Evolutionary conservation across 1,284 basidiomycete genomes (phyloP), one percentile per base, ranked within the genome.

Genomic region (Wallemia mellicola): DNA sequence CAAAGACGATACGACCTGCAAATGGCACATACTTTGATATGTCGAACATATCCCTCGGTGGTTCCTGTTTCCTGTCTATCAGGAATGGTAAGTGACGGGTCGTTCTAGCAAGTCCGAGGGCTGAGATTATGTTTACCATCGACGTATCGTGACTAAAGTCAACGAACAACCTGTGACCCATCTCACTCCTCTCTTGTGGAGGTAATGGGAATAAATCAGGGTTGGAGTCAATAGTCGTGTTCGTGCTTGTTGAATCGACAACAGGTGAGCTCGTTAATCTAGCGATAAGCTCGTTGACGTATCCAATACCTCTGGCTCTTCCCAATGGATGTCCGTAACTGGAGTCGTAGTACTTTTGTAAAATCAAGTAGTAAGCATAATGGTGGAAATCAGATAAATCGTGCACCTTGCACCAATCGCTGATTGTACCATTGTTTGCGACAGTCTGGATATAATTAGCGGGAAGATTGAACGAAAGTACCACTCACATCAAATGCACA

Each of bases 251-350:
- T 60, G 73, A 66, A 69, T 87, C 84, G 27, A 66, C 67, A 3
- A 83, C 79, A 0, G 76, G 74, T 17, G 69, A 67, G 15, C 74
- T 73, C 0, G 79, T 82, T 27, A 88, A 73, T n/a, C 86, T 77
- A 0, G 84, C 82, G 22, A 88, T 70, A 32, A 89, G 77, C 68
- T 88, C 86, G 67, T 86, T 86, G 64, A 84, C 71, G 66, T 81
- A 88, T 2, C 85, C 85, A 3, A 86, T 81, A 15, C 65, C 61
- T 63, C 67, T 54, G 82, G 82, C 68, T 83, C 82, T 1, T 83
- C 77, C 1, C 72, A 78, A 0, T 83, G 55, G 55, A 28, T 55
- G 48, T 19, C 27, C 58, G 24, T 25, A 25, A 24, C 58, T 30
- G 33, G 27, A 24, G 24, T 2, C 73, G 67, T 88, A 86, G 69